Base-by-base conservation (phyloP, 768 basidiomycete genomes). In the Myochromella boudieri region DNA sequence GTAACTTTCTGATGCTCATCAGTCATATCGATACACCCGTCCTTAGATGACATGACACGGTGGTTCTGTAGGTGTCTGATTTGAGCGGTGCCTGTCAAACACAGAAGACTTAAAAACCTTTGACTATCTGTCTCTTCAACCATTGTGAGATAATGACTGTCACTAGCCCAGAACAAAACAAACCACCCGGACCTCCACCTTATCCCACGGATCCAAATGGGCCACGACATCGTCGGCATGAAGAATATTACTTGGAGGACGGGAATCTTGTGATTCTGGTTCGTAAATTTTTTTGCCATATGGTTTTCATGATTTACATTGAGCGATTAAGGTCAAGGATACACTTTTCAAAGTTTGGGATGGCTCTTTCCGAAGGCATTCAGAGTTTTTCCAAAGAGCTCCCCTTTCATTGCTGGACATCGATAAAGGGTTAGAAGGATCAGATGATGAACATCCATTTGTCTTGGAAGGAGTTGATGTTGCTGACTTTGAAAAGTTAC, bases 401-500 rank as follows among this genome's bases (percentile, higher is more conserved):
- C 40, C 55, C 21, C 28, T 49, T 37, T 37, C 46, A 11, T 46
- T 51, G 25, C 24, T 32, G 42, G 11, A 40, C 15, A 47, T 40
- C 24, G 55, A 48, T 18, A 54, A 58, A 31, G 44, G 42, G 22
- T 10, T 33, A 3, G 60, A 59, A 42, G 59, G 61, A 12, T 26
- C 44, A 12, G 51, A 56, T 27, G 64, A 66, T 44, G 47, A 53
- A 39, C 52, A 59, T 38, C 67, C 65, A 9, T 48, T 66, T n/a
- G 49, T 53, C 5, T 43, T 68, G 11, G 49, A 53, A 8, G 59
- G 52, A 9, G 56, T 67, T 31, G 49, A 56, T 5, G 48, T 48
- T 17, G 45, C 50, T 12, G 68, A 69, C 29, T 69, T 70, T 46
- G 68, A 70, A 51, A 54, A 61, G 17, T 54, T 70, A 14, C 48